These are phyloP conservation scores for Coemansia aciculifera DNA, from an alignment of 192 early-diverging fungal genomes.

Conservation along the genomic window DNA sequence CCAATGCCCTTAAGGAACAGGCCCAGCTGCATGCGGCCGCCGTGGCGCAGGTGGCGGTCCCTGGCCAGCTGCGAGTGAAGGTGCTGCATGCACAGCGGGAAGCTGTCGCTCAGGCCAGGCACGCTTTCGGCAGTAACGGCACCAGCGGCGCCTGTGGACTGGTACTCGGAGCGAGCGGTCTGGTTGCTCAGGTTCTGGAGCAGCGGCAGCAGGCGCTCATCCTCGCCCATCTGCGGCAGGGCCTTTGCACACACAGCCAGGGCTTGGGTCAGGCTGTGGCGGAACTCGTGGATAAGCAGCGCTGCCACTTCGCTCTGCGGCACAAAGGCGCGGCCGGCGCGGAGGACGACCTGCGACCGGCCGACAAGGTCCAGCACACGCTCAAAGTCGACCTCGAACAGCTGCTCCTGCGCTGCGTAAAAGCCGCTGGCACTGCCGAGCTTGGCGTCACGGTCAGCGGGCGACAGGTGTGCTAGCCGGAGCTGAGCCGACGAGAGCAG, in stretches of 20 bases:
- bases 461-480: slow-evolving; percentile 23
- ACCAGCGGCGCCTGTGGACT: slow-evolving; percentile 53
- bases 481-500: slow-evolving; percentile 40
- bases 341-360: slow-evolving; percentile 62
- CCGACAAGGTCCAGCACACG: slow-evolving; percentile 64
- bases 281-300: slow-evolving; percentile 78
- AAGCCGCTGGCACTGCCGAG: slow-evolving; percentile 21
- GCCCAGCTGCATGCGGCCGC: slow-evolving; percentile 86
- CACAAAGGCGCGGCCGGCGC: slow-evolving; percentile 70
- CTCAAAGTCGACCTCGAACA: slow-evolving; percentile 69
- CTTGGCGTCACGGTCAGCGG: slow-evolving; percentile 17
- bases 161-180: slow-evolving; percentile 72
- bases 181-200: slow-evolving; percentile 84
- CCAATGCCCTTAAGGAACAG: slow-evolving; percentile 96
- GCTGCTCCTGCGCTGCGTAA: slow-evolving; percentile 41
- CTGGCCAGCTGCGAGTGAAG: slow-evolving; percentile 68
- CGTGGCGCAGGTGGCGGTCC: slow-evolving; percentile 84
- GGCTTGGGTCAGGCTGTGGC: slow-evolving; percentile 54
- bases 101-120: slow-evolving; percentile 66
- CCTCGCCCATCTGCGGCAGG: slow-evolving; percentile 86
- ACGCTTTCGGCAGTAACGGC: slow-evolving; percentile 68
- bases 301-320: slow-evolving; percentile 68
- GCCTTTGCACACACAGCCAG: slow-evolving; percentile 70
- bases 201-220: slow-evolving; percentile 86
- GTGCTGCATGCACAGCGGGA: slow-evolving; percentile 91